These are phyloP conservation scores for Ceratocystis eucalypticola DNA, from an alignment of 2,329 filamentous ascomycete genomes.

Conservation along the genomic window DNA sequence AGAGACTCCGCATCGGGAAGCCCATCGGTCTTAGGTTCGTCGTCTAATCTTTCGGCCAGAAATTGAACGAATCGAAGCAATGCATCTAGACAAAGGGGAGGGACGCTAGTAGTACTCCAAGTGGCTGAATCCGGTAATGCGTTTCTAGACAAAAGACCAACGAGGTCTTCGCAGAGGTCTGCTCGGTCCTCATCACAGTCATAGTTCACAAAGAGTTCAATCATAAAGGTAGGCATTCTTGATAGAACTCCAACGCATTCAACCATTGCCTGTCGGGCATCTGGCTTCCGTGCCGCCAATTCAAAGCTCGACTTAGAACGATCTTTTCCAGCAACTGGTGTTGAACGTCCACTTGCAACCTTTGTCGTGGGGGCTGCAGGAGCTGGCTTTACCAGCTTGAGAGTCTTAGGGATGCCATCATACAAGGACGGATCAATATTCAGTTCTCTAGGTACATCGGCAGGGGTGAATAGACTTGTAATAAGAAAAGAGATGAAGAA, in stretches of 20 bases:
- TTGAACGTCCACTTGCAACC: slow-evolving; percentile 61
- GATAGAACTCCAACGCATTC: slow-evolving; percentile 87
- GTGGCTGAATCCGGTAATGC: slow-evolving; percentile 94
- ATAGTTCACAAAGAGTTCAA: slow-evolving; percentile 94
- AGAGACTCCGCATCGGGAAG: slow-evolving; percentile 53
- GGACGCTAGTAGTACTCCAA: slow-evolving; percentile 98
- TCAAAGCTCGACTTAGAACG: slow-evolving; percentile 85
- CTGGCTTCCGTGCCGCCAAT: slow-evolving; percentile 79
- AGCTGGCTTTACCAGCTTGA: slow-evolving; percentile 68
- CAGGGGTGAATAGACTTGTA: slow-evolving; percentile 81
- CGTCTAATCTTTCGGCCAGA: slow-evolving; percentile 71
- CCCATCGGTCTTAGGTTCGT: slow-evolving; percentile 41
- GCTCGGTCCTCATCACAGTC: slow-evolving; percentile 86
- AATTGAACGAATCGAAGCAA: slow-evolving; percentile 84
- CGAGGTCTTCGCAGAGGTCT: slow-evolving; percentile 89
- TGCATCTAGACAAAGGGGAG: slow-evolving; percentile 84
- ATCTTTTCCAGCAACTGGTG: slow-evolving; percentile 83
- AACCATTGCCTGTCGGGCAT: slow-evolving; percentile 95
- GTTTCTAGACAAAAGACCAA: slow-evolving; percentile 82
- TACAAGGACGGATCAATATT: slow-evolving; percentile 87
- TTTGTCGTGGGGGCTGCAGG: slow-evolving; percentile 26
- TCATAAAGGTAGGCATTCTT: slow-evolving; percentile 86
- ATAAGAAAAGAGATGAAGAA: slow-evolving; percentile 89
- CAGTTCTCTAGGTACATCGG: slow-evolving; percentile 81
- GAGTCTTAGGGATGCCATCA: slow-evolving; percentile 80